phyloP scores from a whole-genome alignment of 2,329 filamentous ascomycete genomes.

The Trichoderma asperellum region DNA sequence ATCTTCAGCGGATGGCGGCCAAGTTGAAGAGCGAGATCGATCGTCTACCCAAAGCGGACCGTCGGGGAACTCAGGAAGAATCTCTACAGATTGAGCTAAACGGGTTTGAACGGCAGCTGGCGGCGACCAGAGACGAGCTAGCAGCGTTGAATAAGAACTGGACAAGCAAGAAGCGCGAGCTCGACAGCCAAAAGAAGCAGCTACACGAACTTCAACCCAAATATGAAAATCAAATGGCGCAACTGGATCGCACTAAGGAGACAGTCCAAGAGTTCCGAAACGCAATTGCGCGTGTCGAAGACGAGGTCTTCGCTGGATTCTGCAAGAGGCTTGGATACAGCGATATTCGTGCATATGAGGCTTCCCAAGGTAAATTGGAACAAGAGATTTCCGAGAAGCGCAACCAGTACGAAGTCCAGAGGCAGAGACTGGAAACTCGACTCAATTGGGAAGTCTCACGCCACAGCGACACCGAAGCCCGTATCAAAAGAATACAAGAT shows the following conservation, averaged over 20 bases:
- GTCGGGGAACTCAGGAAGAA: constrained; percentile 78
- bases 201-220: constrained; percentile 78
- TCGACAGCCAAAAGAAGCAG: constrained; percentile 73
- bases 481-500: constrained; percentile 70
- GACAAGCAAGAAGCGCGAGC: constrained; percentile 79
- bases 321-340: constrained; percentile 85
- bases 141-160: constrained; percentile 81
- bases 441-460: constrained; percentile 61
- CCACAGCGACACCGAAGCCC: constrained; percentile 62
- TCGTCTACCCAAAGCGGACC: constrained; percentile 77
- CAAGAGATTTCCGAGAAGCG: constrained; percentile 88
- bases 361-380: constrained; percentile 88
- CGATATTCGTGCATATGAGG: constrained; percentile 90
- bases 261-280: constrained; percentile 58
- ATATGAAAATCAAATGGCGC: constrained; percentile 70
- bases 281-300: constrained; percentile 80
- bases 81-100: constrained; percentile 76
- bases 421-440: constrained; percentile 69
- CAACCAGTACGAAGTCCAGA: constrained; percentile 83
- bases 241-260: constrained; percentile 62
- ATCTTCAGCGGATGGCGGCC: constrained; percentile 74
- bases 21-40: constrained; percentile 78
- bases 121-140: constrained; percentile 74
- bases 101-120: constrained; percentile 76
- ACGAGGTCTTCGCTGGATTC: constrained; percentile 83